Conservation (phyloP, 305 asterid species). For the Euphrasia arctica region DNA sequence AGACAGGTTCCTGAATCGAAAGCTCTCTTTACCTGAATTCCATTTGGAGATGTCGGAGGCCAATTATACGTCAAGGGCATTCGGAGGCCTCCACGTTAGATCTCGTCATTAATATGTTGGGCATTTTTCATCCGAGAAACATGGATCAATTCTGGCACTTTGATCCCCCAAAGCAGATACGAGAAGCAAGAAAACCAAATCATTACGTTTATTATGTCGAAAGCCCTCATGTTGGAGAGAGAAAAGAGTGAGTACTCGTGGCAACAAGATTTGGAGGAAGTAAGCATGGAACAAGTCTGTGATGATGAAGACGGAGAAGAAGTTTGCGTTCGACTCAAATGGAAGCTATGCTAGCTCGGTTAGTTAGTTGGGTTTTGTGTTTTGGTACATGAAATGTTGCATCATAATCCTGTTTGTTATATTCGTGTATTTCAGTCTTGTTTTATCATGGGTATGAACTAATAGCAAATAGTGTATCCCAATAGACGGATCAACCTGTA, state of each 20-base stretch:
- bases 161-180: not conserved
- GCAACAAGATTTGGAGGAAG: not conserved
- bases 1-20: no score
- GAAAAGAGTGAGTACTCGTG: not conserved
- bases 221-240: not conserved
- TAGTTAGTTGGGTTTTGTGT: not conserved
- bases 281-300: not conserved
- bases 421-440: no score
- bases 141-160: not conserved
- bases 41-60: no score
- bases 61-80: not conserved
- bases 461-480: no score
- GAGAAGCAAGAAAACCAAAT: not conserved
- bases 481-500: no score
- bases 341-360: no score
- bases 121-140: not conserved
- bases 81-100: not conserved
- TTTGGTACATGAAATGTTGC: not conserved
- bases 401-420: not conserved
- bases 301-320: not conserved
- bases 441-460: no score
- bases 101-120: not conserved
- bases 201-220: not conserved
- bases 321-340: not conserved
- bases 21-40: no score